phyloP scores from a whole-genome alignment of 176 grass and related monocot genomes.

The Pontederia paniculata region DNA sequence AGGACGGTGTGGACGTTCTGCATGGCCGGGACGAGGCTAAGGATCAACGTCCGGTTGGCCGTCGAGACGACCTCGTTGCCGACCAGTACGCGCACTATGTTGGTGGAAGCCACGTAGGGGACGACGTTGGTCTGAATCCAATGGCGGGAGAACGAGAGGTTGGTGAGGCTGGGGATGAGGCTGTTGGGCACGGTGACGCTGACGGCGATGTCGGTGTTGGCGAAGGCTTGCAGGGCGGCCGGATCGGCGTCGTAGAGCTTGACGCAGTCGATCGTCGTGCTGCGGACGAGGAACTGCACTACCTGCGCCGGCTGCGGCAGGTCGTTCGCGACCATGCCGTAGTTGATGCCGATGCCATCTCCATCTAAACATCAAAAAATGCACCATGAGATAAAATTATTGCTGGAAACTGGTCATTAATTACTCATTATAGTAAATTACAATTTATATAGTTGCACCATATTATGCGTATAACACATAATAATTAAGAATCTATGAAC shows the following conservation, averaged over 20 bases:
- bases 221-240: slow-evolving; percentile 38
- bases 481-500: too few relatives aligned
- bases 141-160: slow-evolving; percentile 18
- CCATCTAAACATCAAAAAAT: slow-evolving; percentile 18
- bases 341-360: slow-evolving; percentile 48
- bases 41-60: slow-evolving; percentile 39
- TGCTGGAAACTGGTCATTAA: neutral
- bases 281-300: slow-evolving; percentile 44
- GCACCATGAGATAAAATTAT: neutral
- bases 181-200: slow-evolving; percentile 50
- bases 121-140: slow-evolving; percentile 44
- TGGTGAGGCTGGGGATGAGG: slow-evolving; percentile 33
- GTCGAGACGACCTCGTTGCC: slow-evolving; percentile 59
- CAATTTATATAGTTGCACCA: too few relatives aligned
- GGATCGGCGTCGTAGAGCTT: slow-evolving; percentile 51
- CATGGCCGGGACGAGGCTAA: slow-evolving; percentile 54
- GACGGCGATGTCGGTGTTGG: slow-evolving; percentile 40
- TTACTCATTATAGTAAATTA: too few relatives aligned
- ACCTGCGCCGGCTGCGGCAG: slow-evolving; percentile 49
- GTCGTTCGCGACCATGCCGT: slow-evolving; percentile 41
- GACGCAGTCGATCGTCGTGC: slow-evolving; percentile 57
- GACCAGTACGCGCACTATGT: slow-evolving; percentile 47
- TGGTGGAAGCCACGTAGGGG: slow-evolving; percentile 27
- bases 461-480: too few relatives aligned
- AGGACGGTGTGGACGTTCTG: slow-evolving; percentile 59